These are phyloP conservation scores for Solanum habrochaites DNA, from an alignment of 257 asterid species.

Conservation along the genomic window DNA sequence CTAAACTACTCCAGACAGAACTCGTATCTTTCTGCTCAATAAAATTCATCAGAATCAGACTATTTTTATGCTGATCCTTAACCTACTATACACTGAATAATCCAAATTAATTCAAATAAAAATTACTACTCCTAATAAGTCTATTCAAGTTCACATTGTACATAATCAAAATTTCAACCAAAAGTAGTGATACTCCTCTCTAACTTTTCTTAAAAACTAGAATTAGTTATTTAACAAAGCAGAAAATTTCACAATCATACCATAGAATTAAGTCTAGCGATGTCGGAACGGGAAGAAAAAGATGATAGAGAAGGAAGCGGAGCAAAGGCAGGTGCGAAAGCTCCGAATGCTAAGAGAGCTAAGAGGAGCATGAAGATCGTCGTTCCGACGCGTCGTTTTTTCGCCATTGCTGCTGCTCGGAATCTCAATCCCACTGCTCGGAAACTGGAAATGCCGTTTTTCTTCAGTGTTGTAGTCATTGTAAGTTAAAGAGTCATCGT, in stretches of 20 bases:
- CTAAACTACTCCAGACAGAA: background rate
- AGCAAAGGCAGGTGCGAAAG: constrained; percentile 30
- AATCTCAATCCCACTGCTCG: background rate
- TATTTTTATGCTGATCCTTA: background rate
- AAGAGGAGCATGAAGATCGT: constrained; percentile 21
- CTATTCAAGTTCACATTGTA: background rate
- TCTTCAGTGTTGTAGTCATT: background rate
- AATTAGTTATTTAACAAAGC: background rate
- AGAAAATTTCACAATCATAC: background rate
- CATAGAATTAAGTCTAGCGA: background rate
- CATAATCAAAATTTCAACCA: background rate
- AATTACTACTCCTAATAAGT: background rate
- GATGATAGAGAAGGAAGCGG: constrained; percentile 43
- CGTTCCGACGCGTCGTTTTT: constrained; percentile 12
- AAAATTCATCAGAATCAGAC: background rate
- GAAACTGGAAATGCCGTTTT: background rate
- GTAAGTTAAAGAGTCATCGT: background rate
- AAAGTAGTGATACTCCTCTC: background rate
- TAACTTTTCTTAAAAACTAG: background rate
- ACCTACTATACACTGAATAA: background rate
- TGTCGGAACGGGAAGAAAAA: constrained; percentile 10
- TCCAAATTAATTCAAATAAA: background rate
- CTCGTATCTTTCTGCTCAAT: background rate
- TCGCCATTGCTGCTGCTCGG: constrained; percentile 15
- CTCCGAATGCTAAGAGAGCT: constrained; percentile 29